These are phyloP conservation scores for Linnemannia elongata DNA, from an alignment of 192 early-diverging fungal species.

Conservation along the genomic window DNA sequence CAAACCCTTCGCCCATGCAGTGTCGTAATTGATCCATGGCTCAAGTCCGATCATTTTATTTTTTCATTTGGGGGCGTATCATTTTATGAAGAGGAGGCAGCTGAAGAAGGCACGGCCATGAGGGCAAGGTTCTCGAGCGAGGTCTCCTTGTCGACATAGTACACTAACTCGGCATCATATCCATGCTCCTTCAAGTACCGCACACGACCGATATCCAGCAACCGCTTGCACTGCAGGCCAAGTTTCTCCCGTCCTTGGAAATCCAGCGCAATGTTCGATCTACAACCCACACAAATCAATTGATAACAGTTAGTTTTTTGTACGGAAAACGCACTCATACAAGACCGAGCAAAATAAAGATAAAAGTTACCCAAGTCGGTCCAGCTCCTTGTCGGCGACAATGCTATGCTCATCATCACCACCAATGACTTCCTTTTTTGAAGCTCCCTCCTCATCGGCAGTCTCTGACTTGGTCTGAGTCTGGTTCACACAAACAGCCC, in stretches of 20 bases:
- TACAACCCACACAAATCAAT: constrained; percentile 14
- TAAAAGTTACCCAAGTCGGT: constrained; percentile 58
- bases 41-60: background rate
- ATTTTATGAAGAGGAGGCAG: background rate
- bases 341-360: background rate
- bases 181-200: constrained; percentile 68
- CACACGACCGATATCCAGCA: constrained; percentile 82
- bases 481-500: constrained; percentile 76
- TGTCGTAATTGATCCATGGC: background rate
- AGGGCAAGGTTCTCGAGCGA: constrained; percentile 85
- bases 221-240: constrained; percentile 81
- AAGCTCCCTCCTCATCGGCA: constrained; percentile 4
- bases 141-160: constrained; percentile 74
- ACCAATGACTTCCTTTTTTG: constrained; percentile 43
- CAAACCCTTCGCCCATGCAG: background rate
- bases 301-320: background rate
- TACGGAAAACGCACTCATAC: background rate
- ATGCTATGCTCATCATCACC: constrained; percentile 52
- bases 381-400: constrained; percentile 51
- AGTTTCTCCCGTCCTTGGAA: constrained; percentile 71
- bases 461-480: constrained; percentile 46
- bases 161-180: constrained; percentile 77
- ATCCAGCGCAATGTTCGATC: constrained; percentile 76
- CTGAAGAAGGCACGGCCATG: constrained; percentile 60
- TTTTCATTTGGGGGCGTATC: background rate